Evolutionary conservation across 768 basidiomycete species (phyloP), one percentile per base, ranked within the genome.

Genomic region (Kwoniella newhampshirensis): DNA sequence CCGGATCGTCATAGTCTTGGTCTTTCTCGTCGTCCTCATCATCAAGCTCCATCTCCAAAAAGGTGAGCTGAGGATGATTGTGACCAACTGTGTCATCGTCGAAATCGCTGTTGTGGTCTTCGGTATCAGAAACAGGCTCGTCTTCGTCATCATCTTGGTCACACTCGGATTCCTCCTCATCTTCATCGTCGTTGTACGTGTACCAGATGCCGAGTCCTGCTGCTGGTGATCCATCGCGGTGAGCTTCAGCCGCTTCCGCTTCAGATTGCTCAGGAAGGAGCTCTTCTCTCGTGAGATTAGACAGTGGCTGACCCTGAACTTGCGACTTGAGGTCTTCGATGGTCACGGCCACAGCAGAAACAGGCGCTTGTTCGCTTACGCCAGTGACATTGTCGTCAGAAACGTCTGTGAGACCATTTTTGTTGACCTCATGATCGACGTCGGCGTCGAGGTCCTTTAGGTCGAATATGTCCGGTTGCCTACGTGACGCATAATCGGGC

Each of bases 161-260:
- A n/a, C 45, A 50, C 12, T 32, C 32, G 17, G 5, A n/a, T 6
- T 42, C 41, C 23, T n/a, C n/a, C 9, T 42, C 41, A n/a, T 54
- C 53, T 9, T 37, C 41, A 21, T 60, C 50, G 9, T 53, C 53
- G 44, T 39, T 42, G 32, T 54, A 54, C 12, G 59, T 49, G 37
- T 54, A 60, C 57, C 57, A 59, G 23, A 15, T 30, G 8, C 54
- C 54, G 18, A 55, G 23, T 1, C 54, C 54, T 11, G 32, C 23
- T 4, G 23, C n/a, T 6, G 13, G 32, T 6, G 32, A 32, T 6
- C 13, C 32, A 32, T 32, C 13, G 7, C 13, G 32, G 32, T 2
- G 26, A 8, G 8, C 9, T 17, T 1, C 6, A 21, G 35, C 23
- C 32, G n/a, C 15, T 17, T 51, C 11, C 15, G 17, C 36, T 15